Evolutionary conservation across 1,284 basidiomycete species (phyloP), one percentile per base, ranked within the genome.

Genomic region (Gymnopus androsaceus): DNA sequence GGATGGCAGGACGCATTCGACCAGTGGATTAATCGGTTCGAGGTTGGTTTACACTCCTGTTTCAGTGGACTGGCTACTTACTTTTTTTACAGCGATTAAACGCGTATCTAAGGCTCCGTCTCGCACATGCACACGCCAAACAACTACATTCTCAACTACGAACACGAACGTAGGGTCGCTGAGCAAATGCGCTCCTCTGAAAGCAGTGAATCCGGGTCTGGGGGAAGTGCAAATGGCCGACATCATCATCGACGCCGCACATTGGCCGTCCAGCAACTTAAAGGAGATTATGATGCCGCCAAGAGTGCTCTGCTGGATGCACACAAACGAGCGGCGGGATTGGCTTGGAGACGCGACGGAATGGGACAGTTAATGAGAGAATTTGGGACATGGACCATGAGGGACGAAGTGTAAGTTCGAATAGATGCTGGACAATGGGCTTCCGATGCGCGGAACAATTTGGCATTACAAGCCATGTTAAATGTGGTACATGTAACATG

Each of bases 1-100:
- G 48, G 48, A 30, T 50, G 48, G 48, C 48, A 50, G 25, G 48
- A 50, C 28, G 48, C 48, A 1, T 50, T 50, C 15, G 48, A 50
- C 36, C 48, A 50, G n/a, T 50, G 48, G 48, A 50, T 50, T 1
- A 50, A 50, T 23, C 48, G 48, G 19, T 50, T 50, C 19, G 48
- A 50, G 36, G 48, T 50, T 4, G 14, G 47, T 34, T n/a, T 17
- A 2, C 27, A 28, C 28, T n/a, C 8, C n/a, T 17, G 14, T 36
- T 27, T n/a, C n/a, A n/a, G n/a, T n/a, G n/a, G n/a, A n/a, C n/a
- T n/a, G 14, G 34, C n/a, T 14, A 6, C 25, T 36, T 7, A 15
- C 8, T 11, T 6, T 14, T 11, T 15, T 27, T 28, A n/a, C 36
- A 50, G 48, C 37, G 48, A 50, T 28, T 50, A 15, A 50, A 37